phyloP scores from a whole-genome alignment of 2,329 filamentous ascomycete species.

The Penicillium sp. region DNA sequence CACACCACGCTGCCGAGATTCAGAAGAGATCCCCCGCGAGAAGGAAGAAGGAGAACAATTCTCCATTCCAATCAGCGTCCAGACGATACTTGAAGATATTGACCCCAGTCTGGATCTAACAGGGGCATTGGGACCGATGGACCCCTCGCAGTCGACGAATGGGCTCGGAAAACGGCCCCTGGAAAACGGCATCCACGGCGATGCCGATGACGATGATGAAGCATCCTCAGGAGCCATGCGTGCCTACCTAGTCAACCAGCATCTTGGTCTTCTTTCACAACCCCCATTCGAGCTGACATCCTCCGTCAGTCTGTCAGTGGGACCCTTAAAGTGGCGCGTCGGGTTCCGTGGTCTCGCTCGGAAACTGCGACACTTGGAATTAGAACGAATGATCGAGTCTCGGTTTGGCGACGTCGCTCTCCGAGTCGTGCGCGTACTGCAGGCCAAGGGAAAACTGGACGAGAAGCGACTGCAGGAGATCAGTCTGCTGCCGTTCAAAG shows the following conservation, averaged over 20 bases:
- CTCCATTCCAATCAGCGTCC: conserved; percentile 33
- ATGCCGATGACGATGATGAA: conserved; percentile 45
- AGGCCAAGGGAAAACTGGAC: conserved; percentile 85
- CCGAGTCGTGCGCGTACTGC: conserved; percentile 77
- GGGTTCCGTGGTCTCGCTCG: conserved; percentile 71
- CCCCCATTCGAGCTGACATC: conserved; percentile 37
- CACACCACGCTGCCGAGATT: conserved; percentile 58
- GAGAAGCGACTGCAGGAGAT: conserved; percentile 80
- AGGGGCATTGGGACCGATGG: conserved; percentile 33
- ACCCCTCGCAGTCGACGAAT: conserved; percentile 22
- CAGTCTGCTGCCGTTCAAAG: conserved; percentile 76
- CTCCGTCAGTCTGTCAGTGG: conserved; percentile 40
- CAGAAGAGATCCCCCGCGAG: conserved; percentile 36
- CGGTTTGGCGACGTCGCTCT: conserved; percentile 71
- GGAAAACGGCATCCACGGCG: conserved; percentile 31
- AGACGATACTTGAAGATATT: conserved; percentile 34
- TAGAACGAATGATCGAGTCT: conserved; percentile 75
- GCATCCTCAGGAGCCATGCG: conserved; percentile 24
- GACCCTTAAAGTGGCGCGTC: conserved; percentile 70
- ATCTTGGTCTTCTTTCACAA: conserved; percentile 48
- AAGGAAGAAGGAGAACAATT: conserved; percentile 40
- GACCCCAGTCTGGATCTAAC: conserved; percentile 36
- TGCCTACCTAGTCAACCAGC: conserved; percentile 36
- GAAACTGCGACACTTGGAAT: conserved; percentile 66
- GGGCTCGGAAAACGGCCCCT: conserved; percentile 31